Conservation (phyloP, 148 eudicot species). For the Nepenthes gracilis region DNA sequence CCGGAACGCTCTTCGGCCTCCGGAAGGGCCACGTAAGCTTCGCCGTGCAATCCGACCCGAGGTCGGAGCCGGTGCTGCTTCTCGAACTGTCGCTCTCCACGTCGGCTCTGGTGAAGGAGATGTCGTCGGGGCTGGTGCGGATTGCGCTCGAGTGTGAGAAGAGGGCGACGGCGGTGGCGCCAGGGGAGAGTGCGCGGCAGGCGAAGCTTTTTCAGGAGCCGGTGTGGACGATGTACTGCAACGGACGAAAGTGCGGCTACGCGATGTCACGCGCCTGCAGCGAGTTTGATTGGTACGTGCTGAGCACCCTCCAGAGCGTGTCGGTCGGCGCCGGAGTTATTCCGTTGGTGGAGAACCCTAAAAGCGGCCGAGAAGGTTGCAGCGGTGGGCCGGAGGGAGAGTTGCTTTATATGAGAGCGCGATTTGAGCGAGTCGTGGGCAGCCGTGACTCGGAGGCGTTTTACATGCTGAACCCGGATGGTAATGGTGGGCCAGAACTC, state of each 20-base stretch:
- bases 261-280: constrained; percentile 40
- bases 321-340: constrained; percentile 89
- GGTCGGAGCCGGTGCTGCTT: constrained; percentile 39
- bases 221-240: constrained; percentile 74
- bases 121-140: constrained; percentile 75
- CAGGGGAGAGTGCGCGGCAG: constrained; percentile 13
- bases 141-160: constrained; percentile 70
- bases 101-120: constrained; percentile 46
- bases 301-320: constrained; percentile 49
- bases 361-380: constrained; percentile 4
- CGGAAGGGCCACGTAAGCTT: constrained; percentile 78
- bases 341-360: constrained; percentile 36
- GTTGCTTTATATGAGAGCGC: constrained; percentile 78
- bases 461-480: constrained; percentile 87
- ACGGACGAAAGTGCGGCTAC: constrained; percentile 65
- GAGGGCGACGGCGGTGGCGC: not conserved
- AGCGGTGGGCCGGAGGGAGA: constrained; percentile 37
- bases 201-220: constrained; percentile 33
- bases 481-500: constrained; percentile 82
- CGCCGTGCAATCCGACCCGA: constrained; percentile 55
- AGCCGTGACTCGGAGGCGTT: constrained; percentile 84
- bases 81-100: constrained; percentile 63
- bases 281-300: constrained; percentile 59
- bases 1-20: constrained; percentile 79
- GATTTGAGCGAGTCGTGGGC: constrained; percentile 78